phyloP scores from a whole-genome alignment of 371 early-diverging fungal species.

The Thermomucor indicae-seudaticae region DNA sequence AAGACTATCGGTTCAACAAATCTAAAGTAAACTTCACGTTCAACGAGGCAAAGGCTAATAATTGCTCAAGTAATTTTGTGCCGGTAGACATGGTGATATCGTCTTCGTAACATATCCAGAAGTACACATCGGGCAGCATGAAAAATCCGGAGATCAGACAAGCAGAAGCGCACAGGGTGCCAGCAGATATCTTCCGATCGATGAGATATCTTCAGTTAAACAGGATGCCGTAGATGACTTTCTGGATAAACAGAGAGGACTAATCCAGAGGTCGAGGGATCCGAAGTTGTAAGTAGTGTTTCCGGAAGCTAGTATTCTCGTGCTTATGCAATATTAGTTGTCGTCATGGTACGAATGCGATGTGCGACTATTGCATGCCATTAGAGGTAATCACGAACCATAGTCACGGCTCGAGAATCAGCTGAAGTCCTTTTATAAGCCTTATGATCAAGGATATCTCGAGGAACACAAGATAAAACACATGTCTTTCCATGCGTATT shows the following conservation, averaged over 20 bases:
- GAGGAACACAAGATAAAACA: conserved; percentile 94
- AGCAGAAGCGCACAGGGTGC: conserved; percentile 2
- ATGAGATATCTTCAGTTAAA: conserved; percentile 27
- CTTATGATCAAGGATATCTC: conserved; percentile 84
- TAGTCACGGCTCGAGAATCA: neutral
- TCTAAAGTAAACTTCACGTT: conserved; percentile 34
- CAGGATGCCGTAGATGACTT: conserved; percentile 80
- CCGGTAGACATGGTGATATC: conserved; percentile 76
- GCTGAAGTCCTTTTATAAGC: conserved; percentile 41
- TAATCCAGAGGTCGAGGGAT: conserved; percentile 80
- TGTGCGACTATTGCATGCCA: conserved; percentile 99
- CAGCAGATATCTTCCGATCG: conserved; percentile 8
- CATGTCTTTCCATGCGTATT: conserved; percentile 93
- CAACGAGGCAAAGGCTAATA: neutral
- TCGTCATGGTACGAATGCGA: conserved; percentile 85
- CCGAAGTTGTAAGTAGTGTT: conserved; percentile 64
- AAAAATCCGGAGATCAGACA: too few relatives aligned
- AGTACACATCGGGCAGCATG: too few relatives aligned
- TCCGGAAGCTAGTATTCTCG: neutral
- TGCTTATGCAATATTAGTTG: conserved; percentile 54
- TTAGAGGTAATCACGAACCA: conserved; percentile 57
- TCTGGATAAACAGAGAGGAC: conserved; percentile 80
- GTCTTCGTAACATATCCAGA: conserved; percentile 58
- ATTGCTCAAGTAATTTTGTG: neutral
- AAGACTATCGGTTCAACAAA: conserved; percentile 38